A percentile compares a stretch with the other conserved stretches of the same genome.
phyloP scores from a whole-genome alignment of 139 green algal genomes.

The Raphidocelis subcapitata region DNA sequence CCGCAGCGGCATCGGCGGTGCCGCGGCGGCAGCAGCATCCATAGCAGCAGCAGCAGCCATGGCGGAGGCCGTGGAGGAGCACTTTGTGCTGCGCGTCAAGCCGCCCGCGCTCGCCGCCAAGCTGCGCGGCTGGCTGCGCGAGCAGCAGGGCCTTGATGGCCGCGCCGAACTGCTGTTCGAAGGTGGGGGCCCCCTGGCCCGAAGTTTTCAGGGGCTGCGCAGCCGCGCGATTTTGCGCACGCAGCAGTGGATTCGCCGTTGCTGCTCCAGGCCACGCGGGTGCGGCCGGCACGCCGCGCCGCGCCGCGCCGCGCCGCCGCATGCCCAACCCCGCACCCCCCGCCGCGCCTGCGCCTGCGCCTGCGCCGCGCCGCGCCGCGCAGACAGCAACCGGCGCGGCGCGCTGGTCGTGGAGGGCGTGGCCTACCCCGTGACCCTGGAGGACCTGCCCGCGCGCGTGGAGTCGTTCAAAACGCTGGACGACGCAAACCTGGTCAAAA shows the following conservation, averaged over 20 bases:
- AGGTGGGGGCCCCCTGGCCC: background rate
- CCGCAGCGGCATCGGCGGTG: too few relatives aligned
- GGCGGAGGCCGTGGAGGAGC: constrained; percentile 52
- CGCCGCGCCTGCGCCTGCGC: background rate
- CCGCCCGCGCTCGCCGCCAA: constrained; percentile 55
- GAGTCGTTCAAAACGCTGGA: constrained; percentile 95
- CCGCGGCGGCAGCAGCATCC: too few relatives aligned
- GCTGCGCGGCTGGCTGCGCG: constrained; percentile 43
- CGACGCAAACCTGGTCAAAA: constrained; percentile 92
- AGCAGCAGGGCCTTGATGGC: constrained; percentile 20
- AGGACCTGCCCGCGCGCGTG: constrained; percentile 81
- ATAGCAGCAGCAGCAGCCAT: too few relatives aligned
- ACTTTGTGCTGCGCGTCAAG: constrained; percentile 67
- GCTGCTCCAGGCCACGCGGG: background rate
- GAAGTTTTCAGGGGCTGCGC: constrained; percentile 19
- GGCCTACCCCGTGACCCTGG: constrained; percentile 55
- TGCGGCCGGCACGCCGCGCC: background rate
- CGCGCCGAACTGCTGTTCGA: constrained; percentile 43
- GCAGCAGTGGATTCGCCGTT: background rate
- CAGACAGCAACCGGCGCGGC: constrained; percentile 27
- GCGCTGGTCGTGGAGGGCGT: constrained; percentile 54
- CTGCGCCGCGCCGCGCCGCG: background rate
- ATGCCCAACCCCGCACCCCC: background rate
- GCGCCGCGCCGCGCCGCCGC: background rate
- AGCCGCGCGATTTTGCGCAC: background rate